Percentiles rank a stretch among this genome's conserved stretches.
Evolutionary conservation across 116 monocot species (phyloP).

Genomic region (Phalaenopsis hybrid): DNA sequence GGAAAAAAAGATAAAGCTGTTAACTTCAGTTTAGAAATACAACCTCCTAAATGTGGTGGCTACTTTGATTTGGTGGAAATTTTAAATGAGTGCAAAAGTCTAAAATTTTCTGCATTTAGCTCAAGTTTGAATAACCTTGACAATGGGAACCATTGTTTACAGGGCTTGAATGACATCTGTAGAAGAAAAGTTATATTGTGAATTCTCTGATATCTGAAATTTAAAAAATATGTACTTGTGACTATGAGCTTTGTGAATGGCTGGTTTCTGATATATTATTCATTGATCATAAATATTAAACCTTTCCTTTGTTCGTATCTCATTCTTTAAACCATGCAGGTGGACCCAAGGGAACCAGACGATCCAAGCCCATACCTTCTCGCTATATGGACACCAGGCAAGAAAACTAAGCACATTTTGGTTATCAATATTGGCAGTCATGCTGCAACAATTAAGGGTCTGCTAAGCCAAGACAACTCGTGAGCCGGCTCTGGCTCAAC

Average conservation of each 20-base stretch:
- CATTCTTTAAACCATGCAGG: conserved; percentile 23
- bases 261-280: background rate
- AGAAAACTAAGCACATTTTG: conserved; percentile 4
- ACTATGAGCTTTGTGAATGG: background rate
- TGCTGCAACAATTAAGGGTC: too few relatives aligned
- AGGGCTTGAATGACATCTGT: background rate
- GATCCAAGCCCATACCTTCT: conserved; percentile 90
- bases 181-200: background rate
- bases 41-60: background rate
- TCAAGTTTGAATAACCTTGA: background rate
- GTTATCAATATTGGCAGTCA: background rate
- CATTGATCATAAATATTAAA: background rate
- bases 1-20: background rate
- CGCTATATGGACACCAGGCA: conserved; percentile 94
- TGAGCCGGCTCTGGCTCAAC: too few relatives aligned
- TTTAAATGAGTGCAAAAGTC: background rate
- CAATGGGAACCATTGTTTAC: background rate
- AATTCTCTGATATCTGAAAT: background rate
- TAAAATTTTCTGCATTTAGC: background rate
- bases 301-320: background rate
- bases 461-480: too few relatives aligned
- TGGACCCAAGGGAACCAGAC: conserved; percentile 62
- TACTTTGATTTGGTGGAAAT: background rate
- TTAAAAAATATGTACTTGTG: background rate
- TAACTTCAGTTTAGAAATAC: background rate